Base-by-base conservation (phyloP, 768 basidiomycete genomes). In the Rhizopogon vesiculosus region DNA sequence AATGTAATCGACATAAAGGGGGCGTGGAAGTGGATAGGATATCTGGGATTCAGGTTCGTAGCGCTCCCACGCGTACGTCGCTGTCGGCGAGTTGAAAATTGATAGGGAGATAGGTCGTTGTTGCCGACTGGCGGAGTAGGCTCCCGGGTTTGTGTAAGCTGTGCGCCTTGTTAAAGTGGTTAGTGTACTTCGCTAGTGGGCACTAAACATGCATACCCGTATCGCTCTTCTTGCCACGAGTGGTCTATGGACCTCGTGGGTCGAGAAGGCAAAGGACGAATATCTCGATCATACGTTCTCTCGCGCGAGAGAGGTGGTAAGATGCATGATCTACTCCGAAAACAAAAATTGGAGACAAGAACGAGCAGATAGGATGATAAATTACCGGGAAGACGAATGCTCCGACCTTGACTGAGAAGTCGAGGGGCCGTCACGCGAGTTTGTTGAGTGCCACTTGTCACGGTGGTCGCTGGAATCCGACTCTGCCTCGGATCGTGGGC, bases 41-140 rank as follows among this genome's bases (percentile, higher is more conserved):
- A 76, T 77, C 62, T 75, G 69, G 38, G 76, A 79, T 25, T 75
- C 74, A 58, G 76, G 68, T 60, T 71, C 68, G 57, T 80, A 72
- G 55, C 64, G 69, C n/a, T 76, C 76, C 78, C 78, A 81, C 63
- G 72, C 69, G 64, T 72, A 81, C 45, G 76, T 74, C 57, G 78
- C 73, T 53, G 72, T 76, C 45, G 74, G 69, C 45, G 74, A 71
- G 62, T 74, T 72, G 65, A 76, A 76, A 50, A 76, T 70, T 22
- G 74, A 73, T 52, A 77, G 66, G 46, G 71, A 69, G 48, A 72
- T 65, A 39, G 69, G 59, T 42, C 50, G 70, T 64, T 64, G 70
- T 56, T 68, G 70, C 25, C 53, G 58, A 59, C 56, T 57, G 41
- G 69, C 66, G 44, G 64, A 58, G 59, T 61, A 54, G 53, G 54